Conservation (phyloP, 2,329 filamentous ascomycete genomes). For the Aspergillus sp. region DNA sequence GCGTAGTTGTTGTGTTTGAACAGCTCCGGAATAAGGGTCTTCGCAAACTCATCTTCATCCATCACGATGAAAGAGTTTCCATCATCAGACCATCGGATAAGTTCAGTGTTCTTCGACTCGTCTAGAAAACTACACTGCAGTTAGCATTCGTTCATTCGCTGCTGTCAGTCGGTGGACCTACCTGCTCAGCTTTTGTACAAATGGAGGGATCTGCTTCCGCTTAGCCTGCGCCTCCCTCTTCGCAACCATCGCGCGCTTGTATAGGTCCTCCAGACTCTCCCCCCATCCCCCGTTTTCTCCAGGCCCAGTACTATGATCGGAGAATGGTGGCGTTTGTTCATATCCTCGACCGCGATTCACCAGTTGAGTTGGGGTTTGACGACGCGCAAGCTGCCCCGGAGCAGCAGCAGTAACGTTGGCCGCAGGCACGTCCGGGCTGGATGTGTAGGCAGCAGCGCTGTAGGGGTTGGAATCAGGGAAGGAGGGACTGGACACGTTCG, state of each 20-base stretch:
- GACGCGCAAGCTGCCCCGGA: conserved; percentile 47
- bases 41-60: conserved; percentile 87
- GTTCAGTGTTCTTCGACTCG: conserved; percentile 85
- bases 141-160: conserved; percentile 14
- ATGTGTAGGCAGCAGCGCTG: conserved; percentile 32
- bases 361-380: conserved; percentile 42
- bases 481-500: conserved; percentile 32
- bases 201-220: conserved; percentile 93
- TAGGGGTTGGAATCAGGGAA: conserved; percentile 46
- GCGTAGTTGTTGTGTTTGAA: conserved; percentile 82
- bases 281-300: conserved; percentile 46
- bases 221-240: conserved; percentile 88
- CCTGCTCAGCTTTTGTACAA: conserved; percentile 98
- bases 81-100: conserved; percentile 96
- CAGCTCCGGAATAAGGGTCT: conserved; percentile 71
- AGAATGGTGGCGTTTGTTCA: conserved; percentile 37
- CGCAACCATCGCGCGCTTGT: conserved; percentile 75
- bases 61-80: conserved; percentile 95
- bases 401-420: conserved; percentile 40
- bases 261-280: conserved; percentile 75
- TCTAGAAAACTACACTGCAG: conserved; percentile 76
- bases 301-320: conserved; percentile 29
- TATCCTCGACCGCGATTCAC: conserved; percentile 42
- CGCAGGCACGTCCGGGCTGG: conserved; percentile 55
- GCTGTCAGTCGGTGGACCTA: conserved; percentile 48